Base-by-base conservation (phyloP, 2,329 filamentous ascomycete genomes). In the Knufia fluminis region DNA sequence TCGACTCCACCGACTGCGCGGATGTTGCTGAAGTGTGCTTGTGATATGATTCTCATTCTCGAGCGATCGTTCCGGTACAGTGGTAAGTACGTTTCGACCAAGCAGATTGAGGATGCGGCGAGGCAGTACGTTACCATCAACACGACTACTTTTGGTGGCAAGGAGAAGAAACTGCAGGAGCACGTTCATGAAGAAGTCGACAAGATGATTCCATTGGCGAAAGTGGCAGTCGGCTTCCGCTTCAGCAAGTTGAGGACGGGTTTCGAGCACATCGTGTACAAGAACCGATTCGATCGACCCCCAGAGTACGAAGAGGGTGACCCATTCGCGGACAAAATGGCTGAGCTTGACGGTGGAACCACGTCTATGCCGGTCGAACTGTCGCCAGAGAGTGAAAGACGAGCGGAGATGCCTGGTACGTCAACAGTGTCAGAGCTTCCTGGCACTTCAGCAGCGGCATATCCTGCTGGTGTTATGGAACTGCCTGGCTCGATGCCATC, bases 21-120 rank as follows among this genome's bases (percentile, higher is more conserved):
- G 24, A 58, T 65, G 45, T 55, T 65, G 50, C 58, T 65, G 35
- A 62, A 62, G 41, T 62, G 62, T 56, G 56, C 62, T 6, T 61
- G 57, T 49, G 63, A 65, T 35, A 56, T 65, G 47, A 65, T 62
- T 26, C 54, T 64, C 16, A 62, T 64, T 31, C 56, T 65, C 14
- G 59, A 60, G 28, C 53, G 59, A 38, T 59, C 60, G 0, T 65
- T 65, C 54, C 48, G 57, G 14, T 57, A 59, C 35, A 49, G 51
- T 14, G 54, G 54, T 12, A 57, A 55, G 41, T 58, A 56, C 41
- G 56, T 58, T 16, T 55, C 53, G 4, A 49, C 51, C 28, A 58
- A 57, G 39, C 56, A 58, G 46, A 58, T 58, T 35, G 56, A 58
- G 38, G 56, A 58, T 40, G 56, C 56, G 7, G 56, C 56, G 6